A percentile compares a stretch with the other conserved stretches of the same genome.
Conservation (phyloP, 2,329 filamentous ascomycete genomes). For the Plectosphaerella sp. region DNA sequence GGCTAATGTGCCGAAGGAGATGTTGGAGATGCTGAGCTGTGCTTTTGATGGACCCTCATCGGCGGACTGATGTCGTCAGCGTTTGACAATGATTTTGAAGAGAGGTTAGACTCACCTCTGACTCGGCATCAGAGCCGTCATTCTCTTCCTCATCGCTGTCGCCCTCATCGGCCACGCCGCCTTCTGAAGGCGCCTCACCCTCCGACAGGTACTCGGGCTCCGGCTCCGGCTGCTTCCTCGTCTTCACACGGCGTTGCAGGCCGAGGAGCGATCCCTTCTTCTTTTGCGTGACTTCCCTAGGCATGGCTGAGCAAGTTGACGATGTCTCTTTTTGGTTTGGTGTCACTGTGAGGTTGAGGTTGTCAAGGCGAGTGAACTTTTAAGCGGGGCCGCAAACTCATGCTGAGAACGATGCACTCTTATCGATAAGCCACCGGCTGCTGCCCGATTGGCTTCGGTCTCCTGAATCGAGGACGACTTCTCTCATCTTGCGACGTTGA, state of each 20-base stretch:
- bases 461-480: too few species aligned
- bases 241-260: constrained; percentile 35
- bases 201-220: constrained; percentile 4
- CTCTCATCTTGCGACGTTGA: too few species aligned
- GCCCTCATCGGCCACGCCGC: constrained; percentile 28
- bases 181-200: neutral
- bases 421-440: neutral
- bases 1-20: constrained; percentile 88
- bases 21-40: constrained; percentile 45
- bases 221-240: constrained; percentile 28
- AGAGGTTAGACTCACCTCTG: constrained; percentile 14
- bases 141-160: constrained; percentile 30
- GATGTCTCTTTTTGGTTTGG: too few species aligned
- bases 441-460: neutral
- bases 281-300: constrained; percentile 1
- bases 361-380: constrained; percentile 6
- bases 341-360: neutral
- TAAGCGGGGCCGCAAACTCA: constrained; percentile 13
- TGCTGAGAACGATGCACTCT: neutral
- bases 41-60: neutral
- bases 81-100: neutral
- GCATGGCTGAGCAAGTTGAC: too few species aligned
- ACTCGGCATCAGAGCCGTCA: constrained; percentile 21
- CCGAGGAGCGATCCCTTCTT: constrained; percentile 7
- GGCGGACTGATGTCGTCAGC: neutral